These are phyloP conservation scores for Physcomitrium patens DNA, from an alignment of 225 moss, liverwort and hornwort genomes.

Conservation along the genomic window DNA sequence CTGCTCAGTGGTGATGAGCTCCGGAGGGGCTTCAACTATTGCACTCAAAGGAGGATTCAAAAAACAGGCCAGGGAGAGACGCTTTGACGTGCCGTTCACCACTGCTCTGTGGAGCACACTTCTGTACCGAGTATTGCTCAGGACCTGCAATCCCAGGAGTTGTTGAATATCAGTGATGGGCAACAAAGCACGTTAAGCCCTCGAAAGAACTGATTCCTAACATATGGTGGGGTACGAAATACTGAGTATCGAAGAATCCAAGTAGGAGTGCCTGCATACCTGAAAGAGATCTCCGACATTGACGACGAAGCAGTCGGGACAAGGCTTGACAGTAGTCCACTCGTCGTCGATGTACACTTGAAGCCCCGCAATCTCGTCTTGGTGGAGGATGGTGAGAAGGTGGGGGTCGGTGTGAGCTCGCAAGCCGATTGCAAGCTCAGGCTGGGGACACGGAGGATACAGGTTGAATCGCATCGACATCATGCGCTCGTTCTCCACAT, in stretches of 20 bases:
- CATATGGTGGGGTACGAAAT: too few relatives aligned
- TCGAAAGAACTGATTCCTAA: too few relatives aligned
- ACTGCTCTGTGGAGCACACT: slow-evolving; percentile 65
- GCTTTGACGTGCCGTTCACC: slow-evolving; percentile 58
- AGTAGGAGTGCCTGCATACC: slow-evolving; percentile 24
- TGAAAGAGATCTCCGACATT: slow-evolving; percentile 67
- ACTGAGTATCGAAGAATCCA: too few relatives aligned
- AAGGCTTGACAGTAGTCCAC: slow-evolving; percentile 66
- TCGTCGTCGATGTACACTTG: slow-evolving; percentile 52
- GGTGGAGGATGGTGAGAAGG: slow-evolving; percentile 54
- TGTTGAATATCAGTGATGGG: background rate
- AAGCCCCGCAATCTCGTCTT: slow-evolving; percentile 58
- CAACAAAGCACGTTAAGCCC: background rate
- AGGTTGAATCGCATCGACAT: slow-evolving; percentile 59
- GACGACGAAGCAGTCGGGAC: slow-evolving; percentile 62
- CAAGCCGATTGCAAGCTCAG: slow-evolving; percentile 51
- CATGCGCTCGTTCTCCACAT: slow-evolving; percentile 49
- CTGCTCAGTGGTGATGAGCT: slow-evolving; percentile 44
- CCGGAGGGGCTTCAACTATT: slow-evolving; percentile 47
- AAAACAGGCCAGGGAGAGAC: slow-evolving; percentile 65
- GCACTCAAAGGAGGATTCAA: slow-evolving; percentile 52
- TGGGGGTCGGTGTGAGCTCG: slow-evolving; percentile 58
- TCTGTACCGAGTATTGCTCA: slow-evolving; percentile 67
- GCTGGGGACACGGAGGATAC: slow-evolving; percentile 62
- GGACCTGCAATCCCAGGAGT: slow-evolving; percentile 36